Percentiles rank a stretch among this genome's conserved stretches.
These are phyloP conservation scores for Clavispora vitiphila DNA, from an alignment of 805 yeast genomes.

Conservation along the genomic window DNA sequence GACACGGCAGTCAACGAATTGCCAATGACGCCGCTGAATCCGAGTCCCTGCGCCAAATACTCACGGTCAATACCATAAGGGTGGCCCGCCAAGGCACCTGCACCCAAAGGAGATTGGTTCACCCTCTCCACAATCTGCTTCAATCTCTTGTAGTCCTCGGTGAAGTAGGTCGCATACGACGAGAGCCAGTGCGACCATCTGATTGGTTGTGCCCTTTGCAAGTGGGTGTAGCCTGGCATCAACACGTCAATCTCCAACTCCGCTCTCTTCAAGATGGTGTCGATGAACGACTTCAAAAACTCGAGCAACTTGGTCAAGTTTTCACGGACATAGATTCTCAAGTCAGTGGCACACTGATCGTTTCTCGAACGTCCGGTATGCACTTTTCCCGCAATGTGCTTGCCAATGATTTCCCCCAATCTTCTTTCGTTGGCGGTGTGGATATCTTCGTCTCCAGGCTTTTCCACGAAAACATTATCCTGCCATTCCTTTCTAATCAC, in stretches of 20 bases:
- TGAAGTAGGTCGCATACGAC: conserved; percentile 89
- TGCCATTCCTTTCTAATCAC: conserved; percentile 79
- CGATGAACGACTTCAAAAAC: conserved; percentile 57
- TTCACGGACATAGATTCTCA: conserved; percentile 90
- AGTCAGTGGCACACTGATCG: conserved; percentile 99
- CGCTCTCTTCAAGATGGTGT: conserved; percentile 69
- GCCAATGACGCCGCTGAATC: conserved; percentile 84
- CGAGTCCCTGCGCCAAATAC: conserved; percentile 72
- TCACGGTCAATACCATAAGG: conserved; percentile 99
- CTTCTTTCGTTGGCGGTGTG: conserved; percentile 99
- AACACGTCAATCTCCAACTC: conserved; percentile 80
- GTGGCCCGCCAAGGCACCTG: conserved; percentile 98
- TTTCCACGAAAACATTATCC: conserved; percentile 58
- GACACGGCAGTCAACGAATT: conserved; percentile 95
- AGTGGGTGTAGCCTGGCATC: conserved; percentile 99
- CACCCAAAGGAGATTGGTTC: conserved; percentile 88
- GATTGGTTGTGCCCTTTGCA: conserved; percentile 99
- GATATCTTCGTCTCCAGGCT: conserved; percentile 93
- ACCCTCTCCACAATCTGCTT: conserved; percentile 75
- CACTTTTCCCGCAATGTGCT: conserved; percentile 91
- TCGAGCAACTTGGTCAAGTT: conserved; percentile 57
- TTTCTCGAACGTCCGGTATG: conserved; percentile 99
- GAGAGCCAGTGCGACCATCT: conserved; percentile 98
- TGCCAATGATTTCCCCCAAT: conserved; percentile 92
- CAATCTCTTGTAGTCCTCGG: conserved; percentile 84